Evolutionary conservation across 805 yeast genomes (phyloP).

Genomic region (Lachancea fermentati): DNA sequence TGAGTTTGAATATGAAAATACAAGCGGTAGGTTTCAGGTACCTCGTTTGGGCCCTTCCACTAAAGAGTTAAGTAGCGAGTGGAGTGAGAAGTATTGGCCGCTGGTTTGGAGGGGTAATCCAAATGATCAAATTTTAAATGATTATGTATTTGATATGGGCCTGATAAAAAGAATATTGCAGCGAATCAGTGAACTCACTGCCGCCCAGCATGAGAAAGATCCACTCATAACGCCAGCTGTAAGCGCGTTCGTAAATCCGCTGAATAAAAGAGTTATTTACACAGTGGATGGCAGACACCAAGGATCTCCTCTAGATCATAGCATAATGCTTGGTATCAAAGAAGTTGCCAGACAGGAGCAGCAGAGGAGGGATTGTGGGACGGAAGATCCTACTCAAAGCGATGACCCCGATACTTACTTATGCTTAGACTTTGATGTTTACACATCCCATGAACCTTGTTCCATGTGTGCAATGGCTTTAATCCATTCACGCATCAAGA

Average conservation of each 20-base stretch:
- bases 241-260: constrained; percentile 61
- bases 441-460: constrained; percentile 94
- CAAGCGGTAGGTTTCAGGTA: constrained; percentile 31
- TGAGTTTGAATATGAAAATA: constrained; percentile 17
- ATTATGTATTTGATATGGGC: constrained; percentile 44
- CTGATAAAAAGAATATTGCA: constrained; percentile 35
- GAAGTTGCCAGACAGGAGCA: constrained; percentile 45
- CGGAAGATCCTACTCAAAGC: background rate
- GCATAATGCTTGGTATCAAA: constrained; percentile 67
- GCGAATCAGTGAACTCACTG: constrained; percentile 23
- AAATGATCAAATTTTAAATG: constrained; percentile 59
- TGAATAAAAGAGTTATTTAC: constrained; percentile 34
- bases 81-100: constrained; percentile 81
- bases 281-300: constrained; percentile 37
- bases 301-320: constrained; percentile 58
- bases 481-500: constrained; percentile 77
- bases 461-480: constrained; percentile 96
- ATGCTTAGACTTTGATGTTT: constrained; percentile 71
- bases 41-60: constrained; percentile 66
- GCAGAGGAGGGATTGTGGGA: constrained; percentile 29
- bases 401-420: constrained; percentile 42
- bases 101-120: constrained; percentile 93
- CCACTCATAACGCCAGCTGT: constrained; percentile 40
- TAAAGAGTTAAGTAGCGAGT: constrained; percentile 55
- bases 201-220: constrained; percentile 12